Base-by-base conservation (phyloP, 495 filamentous ascomycete species). In the Amniculicola lignicola region DNA sequence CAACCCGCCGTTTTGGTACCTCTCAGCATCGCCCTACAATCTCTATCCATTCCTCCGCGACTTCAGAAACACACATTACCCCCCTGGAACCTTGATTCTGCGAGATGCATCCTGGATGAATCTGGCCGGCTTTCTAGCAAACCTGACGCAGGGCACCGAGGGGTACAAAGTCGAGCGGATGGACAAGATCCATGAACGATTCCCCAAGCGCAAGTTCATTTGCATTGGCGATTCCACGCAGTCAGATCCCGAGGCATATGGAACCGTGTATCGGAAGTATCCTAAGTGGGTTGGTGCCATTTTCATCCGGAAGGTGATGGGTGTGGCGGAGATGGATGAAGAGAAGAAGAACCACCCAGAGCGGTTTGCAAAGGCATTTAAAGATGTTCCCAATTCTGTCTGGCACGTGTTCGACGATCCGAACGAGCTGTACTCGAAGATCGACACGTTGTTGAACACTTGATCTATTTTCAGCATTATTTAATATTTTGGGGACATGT, bases 21-120 rank as follows among this genome's bases (percentile, higher is more conserved):
- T 97, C 43, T 94, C 89, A 3, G 92, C 92, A 1, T 95, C 89
- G 2, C 92, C 92, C 0, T 95, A 96, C 75, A 96, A 95, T 58
- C 80, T 97, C 2, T 95, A 95, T 69, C 83, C 87, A 1, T 94
- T 95, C 73, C 80, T 96, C n/a, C 81, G 76, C 54, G 62, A 73
- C 0, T 89, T 97, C 75, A 72, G 88, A 0, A 71, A 84, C 48
- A 61, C 74, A 14, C 68, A 89, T 68, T 97, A 85, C 67, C 84
- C 80, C 0, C 81, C 78, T 0, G 92, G 92, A 18, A 89, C 89
- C 23, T 72, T 95, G 49, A 79, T 96, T 15, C 79, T 97, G 15
- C 85, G 92, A 28, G 89, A 95, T 54, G 82, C 87, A 21, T 86
- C 79, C n/a, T 94, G 86, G 89, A 82, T 88, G 83, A 89, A 90